Conservation (phyloP, 768 basidiomycete genomes). For the Amanita rubescens region DNA sequence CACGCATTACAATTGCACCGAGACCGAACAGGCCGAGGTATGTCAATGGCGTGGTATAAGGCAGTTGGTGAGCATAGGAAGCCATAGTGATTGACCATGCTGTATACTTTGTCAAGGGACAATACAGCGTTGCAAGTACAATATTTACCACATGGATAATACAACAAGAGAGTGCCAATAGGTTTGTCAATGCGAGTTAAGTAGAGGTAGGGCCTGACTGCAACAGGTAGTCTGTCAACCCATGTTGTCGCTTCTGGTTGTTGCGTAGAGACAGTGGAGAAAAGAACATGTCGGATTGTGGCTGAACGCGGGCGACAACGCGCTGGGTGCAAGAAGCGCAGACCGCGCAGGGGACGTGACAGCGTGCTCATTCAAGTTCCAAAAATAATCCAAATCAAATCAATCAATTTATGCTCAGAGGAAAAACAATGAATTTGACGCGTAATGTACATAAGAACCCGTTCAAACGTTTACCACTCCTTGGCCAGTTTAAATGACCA, state of each 20-base stretch:
- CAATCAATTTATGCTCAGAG: not conserved
- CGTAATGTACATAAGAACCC: not conserved
- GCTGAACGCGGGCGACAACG: not conserved
- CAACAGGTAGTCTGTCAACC: slow-evolving; percentile 57
- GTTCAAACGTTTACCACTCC: slow-evolving; percentile 81
- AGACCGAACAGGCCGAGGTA: slow-evolving; percentile 81
- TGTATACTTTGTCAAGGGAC: slow-evolving; percentile 23
- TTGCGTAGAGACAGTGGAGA: slow-evolving; percentile 2
- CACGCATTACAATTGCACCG: slow-evolving; percentile 93
- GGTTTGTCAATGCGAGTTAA: slow-evolving; percentile 93
- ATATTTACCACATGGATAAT: slow-evolving; percentile 86
- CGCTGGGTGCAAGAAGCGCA: not conserved
- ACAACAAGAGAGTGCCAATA: slow-evolving; percentile 86
- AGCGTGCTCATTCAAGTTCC: not conserved
- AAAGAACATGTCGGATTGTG: not conserved
- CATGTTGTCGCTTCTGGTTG: slow-evolving; percentile 34
- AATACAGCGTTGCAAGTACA: not conserved
- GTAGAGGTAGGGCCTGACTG: slow-evolving; percentile 71
- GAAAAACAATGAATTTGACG: slow-evolving; percentile 1
- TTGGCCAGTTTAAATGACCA: slow-evolving; percentile 91
- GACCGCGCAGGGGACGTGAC: not conserved
- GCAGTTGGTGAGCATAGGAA: slow-evolving; percentile 66
- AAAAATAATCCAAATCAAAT: not conserved
- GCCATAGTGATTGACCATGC: slow-evolving; percentile 99
- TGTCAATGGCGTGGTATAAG: slow-evolving; percentile 59